phyloP scores from a whole-genome alignment of 169 alveolate genomes.

The Cryptosporidium bovis region DNA sequence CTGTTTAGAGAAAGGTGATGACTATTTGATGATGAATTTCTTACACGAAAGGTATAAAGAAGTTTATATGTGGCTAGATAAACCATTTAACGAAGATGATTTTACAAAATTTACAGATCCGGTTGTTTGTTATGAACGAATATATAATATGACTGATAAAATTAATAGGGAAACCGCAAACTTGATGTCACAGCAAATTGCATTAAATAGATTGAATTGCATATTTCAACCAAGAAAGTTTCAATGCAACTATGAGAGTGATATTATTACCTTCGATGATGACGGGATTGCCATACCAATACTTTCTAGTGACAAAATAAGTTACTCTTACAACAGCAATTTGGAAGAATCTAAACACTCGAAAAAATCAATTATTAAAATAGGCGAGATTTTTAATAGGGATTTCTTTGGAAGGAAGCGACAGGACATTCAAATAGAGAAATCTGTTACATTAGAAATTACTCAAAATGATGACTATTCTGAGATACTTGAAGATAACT shows the following conservation, averaged over 20 bases:
- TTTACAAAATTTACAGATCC: constrained; percentile 64
- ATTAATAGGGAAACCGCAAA: constrained; percentile 48
- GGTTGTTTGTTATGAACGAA: constrained; percentile 44
- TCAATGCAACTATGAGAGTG: constrained; percentile 72
- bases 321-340: neutral
- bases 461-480: constrained; percentile 6
- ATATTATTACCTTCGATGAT: constrained; percentile 68
- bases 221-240: constrained; percentile 74
- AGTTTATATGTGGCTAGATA: constrained; percentile 53
- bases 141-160: constrained; percentile 57
- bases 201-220: constrained; percentile 50
- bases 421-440: constrained; percentile 59
- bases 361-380: constrained; percentile 39
- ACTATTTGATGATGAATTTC: constrained; percentile 63
- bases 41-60: constrained; percentile 61
- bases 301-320: constrained; percentile 57
- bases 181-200: constrained; percentile 63
- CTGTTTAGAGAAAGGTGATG: constrained; percentile 51
- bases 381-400: constrained; percentile 40
- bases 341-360: neutral
- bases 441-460: constrained; percentile 47
- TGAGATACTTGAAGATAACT: constrained; percentile 26
- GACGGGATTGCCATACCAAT: constrained; percentile 71
- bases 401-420: constrained; percentile 23
- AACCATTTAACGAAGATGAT: constrained; percentile 42